These are phyloP conservation scores for Gyrodon lividus DNA, from an alignment of 768 basidiomycete species.

Conservation along the genomic window DNA sequence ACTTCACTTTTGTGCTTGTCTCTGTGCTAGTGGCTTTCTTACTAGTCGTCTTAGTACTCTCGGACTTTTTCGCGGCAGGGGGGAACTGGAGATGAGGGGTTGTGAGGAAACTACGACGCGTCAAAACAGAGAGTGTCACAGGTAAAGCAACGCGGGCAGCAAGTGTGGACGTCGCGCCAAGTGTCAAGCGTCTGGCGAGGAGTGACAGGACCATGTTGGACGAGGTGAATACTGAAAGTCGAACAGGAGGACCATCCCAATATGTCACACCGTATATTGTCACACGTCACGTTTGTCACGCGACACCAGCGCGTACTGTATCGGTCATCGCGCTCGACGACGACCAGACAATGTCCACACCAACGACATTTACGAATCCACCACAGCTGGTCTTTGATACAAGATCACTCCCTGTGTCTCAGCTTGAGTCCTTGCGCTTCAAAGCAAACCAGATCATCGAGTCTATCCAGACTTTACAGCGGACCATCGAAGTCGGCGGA, in stretches of 20 bases:
- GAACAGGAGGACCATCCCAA: not conserved
- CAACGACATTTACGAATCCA: not conserved
- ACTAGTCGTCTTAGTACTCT: slow-evolving; percentile 5
- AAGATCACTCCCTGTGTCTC: slow-evolving; percentile 54
- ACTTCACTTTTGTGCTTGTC: not conserved
- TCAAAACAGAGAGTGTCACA: slow-evolving; percentile 1
- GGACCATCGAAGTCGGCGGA: slow-evolving; percentile 59
- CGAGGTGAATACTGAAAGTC: not conserved
- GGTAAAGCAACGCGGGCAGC: not conserved
- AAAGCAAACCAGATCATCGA: slow-evolving; percentile 80
- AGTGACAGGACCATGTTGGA: slow-evolving; percentile 15
- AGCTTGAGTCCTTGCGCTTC: slow-evolving; percentile 75
- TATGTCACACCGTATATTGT: slow-evolving; percentile 5
- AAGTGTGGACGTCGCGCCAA: not conserved
- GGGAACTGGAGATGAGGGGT: slow-evolving; percentile 18
- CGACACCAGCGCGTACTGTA: not conserved
- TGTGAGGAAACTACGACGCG: slow-evolving; percentile 29
- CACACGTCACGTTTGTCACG: slow-evolving; percentile 21
- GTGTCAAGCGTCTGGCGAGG: slow-evolving; percentile 8
- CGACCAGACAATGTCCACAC: not conserved
- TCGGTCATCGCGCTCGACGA: not conserved
- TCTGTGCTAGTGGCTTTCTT: slow-evolving; percentile 9
- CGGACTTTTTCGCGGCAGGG: slow-evolving; percentile 2
- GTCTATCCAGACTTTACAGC: slow-evolving; percentile 63
- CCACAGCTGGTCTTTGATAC: slow-evolving; percentile 26